phyloP scores from a whole-genome alignment of 106 monocot genomes.

The Allium sativum region DNA sequence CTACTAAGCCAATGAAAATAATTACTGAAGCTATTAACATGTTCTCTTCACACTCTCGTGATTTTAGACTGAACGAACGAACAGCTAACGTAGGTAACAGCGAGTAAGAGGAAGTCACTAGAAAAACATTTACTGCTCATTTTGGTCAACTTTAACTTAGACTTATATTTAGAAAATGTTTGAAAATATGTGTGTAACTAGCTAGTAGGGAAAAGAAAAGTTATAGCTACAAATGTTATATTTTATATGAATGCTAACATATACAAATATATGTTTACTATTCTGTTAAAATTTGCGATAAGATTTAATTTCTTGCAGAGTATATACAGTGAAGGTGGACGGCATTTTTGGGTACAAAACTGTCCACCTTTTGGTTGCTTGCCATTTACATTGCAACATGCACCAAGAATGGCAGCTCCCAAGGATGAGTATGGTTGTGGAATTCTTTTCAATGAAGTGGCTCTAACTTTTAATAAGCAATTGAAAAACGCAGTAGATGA shows the following conservation, averaged over 20 bases:
- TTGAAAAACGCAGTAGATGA: background rate
- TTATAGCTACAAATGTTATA: no score
- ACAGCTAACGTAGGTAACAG: no score
- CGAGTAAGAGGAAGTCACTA: no score
- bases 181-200: no score
- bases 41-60: no score
- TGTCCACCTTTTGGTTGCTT: constrained; percentile 45
- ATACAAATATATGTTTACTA: background rate
- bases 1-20: no score
- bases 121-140: no score
- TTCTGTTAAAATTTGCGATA: background rate
- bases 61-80: no score
- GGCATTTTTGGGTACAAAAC: constrained; percentile 53
- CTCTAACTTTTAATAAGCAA: background rate
- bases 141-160: no score
- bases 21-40: no score
- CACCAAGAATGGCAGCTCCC: background rate
- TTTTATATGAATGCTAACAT: background rate
- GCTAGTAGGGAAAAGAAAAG: no score
- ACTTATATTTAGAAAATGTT: no score
- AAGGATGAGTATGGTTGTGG: background rate
- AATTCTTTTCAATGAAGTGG: background rate
- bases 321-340: constrained; percentile 30
- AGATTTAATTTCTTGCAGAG: background rate
- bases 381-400: constrained; percentile 15